Conservation (phyloP, 495 filamentous ascomycete genomes). For the Cercophora newfieldiana region DNA sequence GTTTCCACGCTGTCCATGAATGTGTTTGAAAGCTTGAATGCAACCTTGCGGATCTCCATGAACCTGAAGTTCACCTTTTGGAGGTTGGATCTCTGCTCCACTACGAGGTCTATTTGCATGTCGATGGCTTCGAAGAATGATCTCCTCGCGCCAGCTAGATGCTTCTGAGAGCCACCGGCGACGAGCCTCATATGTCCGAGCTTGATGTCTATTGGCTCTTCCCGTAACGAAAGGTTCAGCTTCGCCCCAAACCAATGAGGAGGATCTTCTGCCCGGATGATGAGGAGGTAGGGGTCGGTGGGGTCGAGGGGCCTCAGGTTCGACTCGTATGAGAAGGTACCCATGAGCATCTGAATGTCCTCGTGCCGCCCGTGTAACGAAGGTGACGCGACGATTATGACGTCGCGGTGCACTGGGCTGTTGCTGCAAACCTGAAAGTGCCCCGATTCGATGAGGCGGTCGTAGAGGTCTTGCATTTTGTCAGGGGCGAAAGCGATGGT, state of each 20-base stretch:
- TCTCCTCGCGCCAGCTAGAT: slow-evolving; percentile 73
- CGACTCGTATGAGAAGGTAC: slow-evolving; percentile 77
- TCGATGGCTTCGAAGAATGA: slow-evolving; percentile 75
- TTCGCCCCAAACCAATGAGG: slow-evolving; percentile 81
- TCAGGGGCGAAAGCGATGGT: slow-evolving; percentile 70
- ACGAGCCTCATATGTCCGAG: slow-evolving; percentile 84
- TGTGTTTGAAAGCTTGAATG: slow-evolving; percentile 95
- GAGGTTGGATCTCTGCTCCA: slow-evolving; percentile 90
- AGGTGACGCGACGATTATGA: slow-evolving; percentile 84
- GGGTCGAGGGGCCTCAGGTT: slow-evolving; percentile 68
- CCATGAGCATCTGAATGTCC: slow-evolving; percentile 81
- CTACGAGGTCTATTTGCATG: slow-evolving; percentile 79
- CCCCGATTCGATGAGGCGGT: slow-evolving; percentile 76
- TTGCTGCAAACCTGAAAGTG: slow-evolving; percentile 79
- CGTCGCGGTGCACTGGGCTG: slow-evolving; percentile 66
- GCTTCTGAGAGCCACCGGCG: slow-evolving; percentile 80
- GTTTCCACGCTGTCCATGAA: slow-evolving; percentile 99
- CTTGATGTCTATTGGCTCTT: slow-evolving; percentile 82
- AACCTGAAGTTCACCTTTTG: slow-evolving; percentile 87
- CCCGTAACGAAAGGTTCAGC: slow-evolving; percentile 66
- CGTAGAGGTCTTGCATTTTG: slow-evolving; percentile 70
- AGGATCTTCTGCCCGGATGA: slow-evolving; percentile 77
- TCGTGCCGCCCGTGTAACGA: slow-evolving; percentile 68
- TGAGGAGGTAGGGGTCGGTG: slow-evolving; percentile 76
- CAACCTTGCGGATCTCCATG: slow-evolving; percentile 92